Percentiles rank a stretch among this genome's conserved stretches.
Evolutionary conservation across 2,329 filamentous ascomycete genomes (phyloP).

Genomic region (Phialophora chinensis): DNA sequence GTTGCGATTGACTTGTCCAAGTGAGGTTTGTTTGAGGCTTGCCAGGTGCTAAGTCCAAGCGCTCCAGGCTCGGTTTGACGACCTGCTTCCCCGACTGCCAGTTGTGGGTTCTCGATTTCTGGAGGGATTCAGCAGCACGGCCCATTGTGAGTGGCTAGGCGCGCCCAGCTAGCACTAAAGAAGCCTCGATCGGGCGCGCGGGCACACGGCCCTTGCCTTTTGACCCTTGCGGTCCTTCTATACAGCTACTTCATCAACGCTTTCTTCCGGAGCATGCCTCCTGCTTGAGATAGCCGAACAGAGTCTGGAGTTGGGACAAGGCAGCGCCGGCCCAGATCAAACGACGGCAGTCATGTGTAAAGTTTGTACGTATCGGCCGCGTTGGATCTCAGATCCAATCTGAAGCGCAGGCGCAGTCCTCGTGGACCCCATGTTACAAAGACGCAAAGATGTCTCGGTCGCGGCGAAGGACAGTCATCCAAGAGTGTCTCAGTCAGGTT

Average conservation of each 20-base stretch:
- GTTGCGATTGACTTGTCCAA: constrained; percentile 13
- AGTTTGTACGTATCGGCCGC: neutral
- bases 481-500: neutral
- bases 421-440: neutral
- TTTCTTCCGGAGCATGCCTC: neutral
- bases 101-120: constrained; percentile 9
- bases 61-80: constrained; percentile 7
- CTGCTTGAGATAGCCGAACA: neutral
- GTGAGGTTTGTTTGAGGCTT: constrained; percentile 21
- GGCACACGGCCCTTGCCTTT: constrained; percentile 7
- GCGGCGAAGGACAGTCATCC: neutral
- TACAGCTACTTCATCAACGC: neutral
- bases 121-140: neutral
- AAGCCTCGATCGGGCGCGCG: constrained; percentile 16
- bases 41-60: constrained; percentile 7
- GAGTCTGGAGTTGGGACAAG: neutral
- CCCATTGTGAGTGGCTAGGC: constrained; percentile 10
- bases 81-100: constrained; percentile 11
- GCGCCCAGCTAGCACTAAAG: constrained; percentile 3
- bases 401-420: neutral
- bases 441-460: constrained; percentile 7
- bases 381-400: neutral
- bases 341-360: neutral
- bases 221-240: neutral
- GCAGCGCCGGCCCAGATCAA: neutral